Evolutionary conservation across 2,329 filamentous ascomycete species (phyloP).

Genomic region (Bisporella sp.): DNA sequence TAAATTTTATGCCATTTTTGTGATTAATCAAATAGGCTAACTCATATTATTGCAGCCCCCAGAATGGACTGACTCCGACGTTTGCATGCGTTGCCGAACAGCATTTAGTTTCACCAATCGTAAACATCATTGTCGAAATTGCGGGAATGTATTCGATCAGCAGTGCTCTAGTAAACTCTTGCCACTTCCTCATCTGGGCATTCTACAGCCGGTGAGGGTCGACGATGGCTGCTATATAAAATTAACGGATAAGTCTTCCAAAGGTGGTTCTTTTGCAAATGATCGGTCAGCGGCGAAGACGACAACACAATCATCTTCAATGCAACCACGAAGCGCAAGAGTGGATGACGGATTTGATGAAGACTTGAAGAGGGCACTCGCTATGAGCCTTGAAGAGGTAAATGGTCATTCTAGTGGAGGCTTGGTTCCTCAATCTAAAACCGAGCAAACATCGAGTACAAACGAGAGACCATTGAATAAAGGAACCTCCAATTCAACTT

Average conservation of each 20-base stretch:
- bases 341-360: conserved; percentile 91
- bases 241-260: conserved; percentile 65
- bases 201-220: conserved; percentile 83
- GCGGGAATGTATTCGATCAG: conserved; percentile 94
- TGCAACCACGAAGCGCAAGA: conserved; percentile 86
- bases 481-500: conserved; percentile 29
- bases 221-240: conserved; percentile 94
- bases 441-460: conserved; percentile 27
- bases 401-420: conserved; percentile 64
- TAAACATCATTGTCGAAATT: conserved; percentile 97
- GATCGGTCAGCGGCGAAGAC: conserved; percentile 41
- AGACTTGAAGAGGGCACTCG: conserved; percentile 84
- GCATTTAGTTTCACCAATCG: conserved; percentile 96
- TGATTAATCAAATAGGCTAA: conserved; percentile 2
- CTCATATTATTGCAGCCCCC: conserved; percentile 56
- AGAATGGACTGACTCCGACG: conserved; percentile 96
- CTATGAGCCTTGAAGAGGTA: conserved; percentile 95
- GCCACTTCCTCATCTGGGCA: conserved; percentile 86
- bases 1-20: neutral
- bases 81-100: conserved; percentile 96
- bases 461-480: conserved; percentile 22
- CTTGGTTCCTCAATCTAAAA: conserved; percentile 60
- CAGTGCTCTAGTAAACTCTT: conserved; percentile 87
- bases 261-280: conserved; percentile 30
- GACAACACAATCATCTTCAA: conserved; percentile 58